Evolutionary conservation across 2,329 filamentous ascomycete species (phyloP).

Genomic region (Coniochaeta hoffmannii): DNA sequence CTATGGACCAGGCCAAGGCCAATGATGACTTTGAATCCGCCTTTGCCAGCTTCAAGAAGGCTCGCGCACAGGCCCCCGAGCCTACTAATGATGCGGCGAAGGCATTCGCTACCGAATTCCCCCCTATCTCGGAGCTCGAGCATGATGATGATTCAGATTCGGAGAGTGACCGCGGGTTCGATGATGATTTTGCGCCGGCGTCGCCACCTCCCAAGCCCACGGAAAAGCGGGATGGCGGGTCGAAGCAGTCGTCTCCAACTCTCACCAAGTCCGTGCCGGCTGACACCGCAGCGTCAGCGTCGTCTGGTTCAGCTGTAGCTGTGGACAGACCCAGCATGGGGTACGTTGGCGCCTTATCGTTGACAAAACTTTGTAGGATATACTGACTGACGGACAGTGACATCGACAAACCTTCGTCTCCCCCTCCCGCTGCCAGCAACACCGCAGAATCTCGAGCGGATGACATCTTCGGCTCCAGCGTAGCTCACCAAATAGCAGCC

Average conservation of each 20-base stretch:
- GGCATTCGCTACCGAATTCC: constrained; percentile 62
- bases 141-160: constrained; percentile 78
- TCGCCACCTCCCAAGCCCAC: constrained; percentile 32
- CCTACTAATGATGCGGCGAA: constrained; percentile 32
- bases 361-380: constrained; percentile 11
- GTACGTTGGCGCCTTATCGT: background rate
- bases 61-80: constrained; percentile 31
- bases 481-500: constrained; percentile 6
- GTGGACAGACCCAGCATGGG: background rate
- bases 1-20: constrained; percentile 48
- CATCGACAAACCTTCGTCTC: constrained; percentile 8
- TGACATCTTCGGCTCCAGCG: constrained; percentile 32
- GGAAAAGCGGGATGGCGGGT: constrained; percentile 17
- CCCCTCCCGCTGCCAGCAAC: constrained; percentile 6
- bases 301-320: background rate
- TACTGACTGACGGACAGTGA: background rate
- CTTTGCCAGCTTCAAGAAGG: constrained; percentile 65
- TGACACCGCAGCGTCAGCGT: constrained; percentile 2
- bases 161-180: constrained; percentile 74
- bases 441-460: constrained; percentile 17
- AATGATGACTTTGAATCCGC: constrained; percentile 82
- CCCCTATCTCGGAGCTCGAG: constrained; percentile 82
- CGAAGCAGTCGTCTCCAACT: constrained; percentile 16
- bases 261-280: constrained; percentile 11
- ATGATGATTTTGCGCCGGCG: constrained; percentile 80